Base-by-base conservation (phyloP, 1,284 basidiomycete genomes). In the Rhodotorula glutinis region DNA sequence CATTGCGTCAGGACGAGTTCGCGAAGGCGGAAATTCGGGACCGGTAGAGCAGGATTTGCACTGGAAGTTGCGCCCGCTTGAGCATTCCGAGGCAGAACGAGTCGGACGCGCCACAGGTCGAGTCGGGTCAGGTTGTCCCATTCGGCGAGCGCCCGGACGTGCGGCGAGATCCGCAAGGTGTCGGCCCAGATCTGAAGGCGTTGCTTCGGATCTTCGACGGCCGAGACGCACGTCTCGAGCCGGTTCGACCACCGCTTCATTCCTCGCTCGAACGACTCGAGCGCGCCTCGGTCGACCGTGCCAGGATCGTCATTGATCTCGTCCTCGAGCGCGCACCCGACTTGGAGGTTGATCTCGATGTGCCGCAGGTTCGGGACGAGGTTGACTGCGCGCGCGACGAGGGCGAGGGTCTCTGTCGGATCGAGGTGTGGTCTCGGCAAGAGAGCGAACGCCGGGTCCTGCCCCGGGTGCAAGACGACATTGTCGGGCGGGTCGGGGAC, bases 81-180 rank as follows among this genome's bases (percentile, higher is more conserved):
- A 27, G 2, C 14, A 1, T 44, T 17, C 25, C 49, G 27, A 23
- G 40, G 27, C 25, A 67, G 51, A 11, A 41, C 58, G 57, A 67
- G 54, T 16, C 27, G 27, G 3, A 63, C 66, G n/a, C 46, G 56
- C 66, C 66, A 63, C 13, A 67, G 51, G 41, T 67, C 58, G 53
- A 67, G 62, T 9, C 41, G 23, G 13, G 61, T 53, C 25, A 67
- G 57, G 41, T 13, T 38, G 17, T 29, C 25, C 62, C 62, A 67
- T 1, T 41, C n/a, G 23, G 40, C n/a, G 10, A 67, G 30, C 11
- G 56, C 66, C 2, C 16, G 29, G 38, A 60, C 43, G 23, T 60
- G 52, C 14, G 56, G 56, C 7, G 44, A 33, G 30, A 27, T n/a
- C n/a, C n/a, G 27, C 4, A 2, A 1, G 2, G 29, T 27, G 27